Evolutionary conservation across 176 grass and related monocot genomes (phyloP).

Genomic region (Tuctoria greenei): DNA sequence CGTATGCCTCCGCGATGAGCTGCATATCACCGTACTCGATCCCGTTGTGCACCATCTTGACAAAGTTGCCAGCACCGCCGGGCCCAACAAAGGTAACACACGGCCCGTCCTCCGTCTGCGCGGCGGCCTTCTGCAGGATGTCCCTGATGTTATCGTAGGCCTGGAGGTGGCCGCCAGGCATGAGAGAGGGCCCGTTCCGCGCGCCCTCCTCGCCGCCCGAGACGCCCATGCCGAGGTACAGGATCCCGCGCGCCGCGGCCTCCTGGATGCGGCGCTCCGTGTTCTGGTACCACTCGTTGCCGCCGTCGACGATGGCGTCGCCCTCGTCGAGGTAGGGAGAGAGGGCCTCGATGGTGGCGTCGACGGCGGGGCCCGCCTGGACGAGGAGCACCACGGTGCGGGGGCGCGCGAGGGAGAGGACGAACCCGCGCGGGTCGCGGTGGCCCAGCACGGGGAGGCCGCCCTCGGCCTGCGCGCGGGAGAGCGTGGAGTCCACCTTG

Average conservation of each 20-base stretch:
- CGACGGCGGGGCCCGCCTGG: constrained; percentile 71
- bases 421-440: constrained; percentile 65
- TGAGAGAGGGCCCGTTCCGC: constrained; percentile 76
- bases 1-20: constrained; percentile 77
- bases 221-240: constrained; percentile 95
- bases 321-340: constrained; percentile 65
- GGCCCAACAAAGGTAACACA: constrained; percentile 80
- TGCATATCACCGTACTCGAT: constrained; percentile 95
- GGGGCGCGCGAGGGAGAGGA: constrained; percentile 66
- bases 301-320: constrained; percentile 85
- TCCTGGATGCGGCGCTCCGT: constrained; percentile 71
- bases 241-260: constrained; percentile 48
- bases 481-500: constrained; percentile 77
- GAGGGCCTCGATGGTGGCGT: constrained; percentile 70
- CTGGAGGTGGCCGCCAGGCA: constrained; percentile 68
- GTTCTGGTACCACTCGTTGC: constrained; percentile 95
- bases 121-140: constrained; percentile 61
- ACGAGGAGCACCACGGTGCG: constrained; percentile 79
- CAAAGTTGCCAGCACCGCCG: constrained; percentile 79
- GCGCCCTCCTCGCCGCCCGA: constrained; percentile 83
- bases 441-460: constrained; percentile 66
- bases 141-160: constrained; percentile 75
- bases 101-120: constrained; percentile 82
- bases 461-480: constrained; percentile 60
- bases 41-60: constrained; percentile 94